Base-by-base conservation (phyloP, 257 asterid genomes). In the Henckelia pumila region DNA sequence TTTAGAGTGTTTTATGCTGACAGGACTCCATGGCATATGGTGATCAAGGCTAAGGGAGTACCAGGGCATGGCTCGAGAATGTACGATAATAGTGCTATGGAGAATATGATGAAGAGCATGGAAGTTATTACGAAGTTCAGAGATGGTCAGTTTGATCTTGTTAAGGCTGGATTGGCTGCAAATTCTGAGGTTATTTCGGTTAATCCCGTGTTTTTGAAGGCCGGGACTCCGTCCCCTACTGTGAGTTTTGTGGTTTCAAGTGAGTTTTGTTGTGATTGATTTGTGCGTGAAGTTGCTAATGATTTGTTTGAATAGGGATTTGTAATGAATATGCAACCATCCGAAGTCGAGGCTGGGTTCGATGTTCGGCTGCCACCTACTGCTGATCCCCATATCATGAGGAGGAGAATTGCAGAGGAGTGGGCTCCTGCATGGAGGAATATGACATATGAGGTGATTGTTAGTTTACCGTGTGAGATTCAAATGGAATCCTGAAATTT, bases 351-450 rank as follows among this genome's bases (percentile, higher is more conserved):
- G 80, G 95, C 95, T 7, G 97, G 97, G 32, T 86, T 94, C 69
- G 97, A 91, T 76, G 64, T 94, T 68, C 81, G 97, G 76, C n/a
- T 88, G 62, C 96, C 97, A 2, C 99, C 97, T 56, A 86, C 88
- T 0, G 85, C 73, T 0, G 92, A 93, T 22, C 95, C 96, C 0
- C 84, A 84, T 23, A 78, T 78, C 64, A 14, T 93, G 87, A 85
- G 84, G 85, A 82, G 75, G 79, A 85, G 80, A 68, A 93, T 93
- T 32, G 72, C 82, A 0, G 93, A 85, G 82, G 97, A 93, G 71
- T 93, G 99, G 99, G 99, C 97, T 8, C 99, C 96, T 8, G 67
- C 84, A 21, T 86, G 91, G 90, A 84, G 96, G 86, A 93, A 88
- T 78, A 85, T 90, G 91, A 78, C 89, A 10, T 85, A 73, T 71